Percentiles rank a stretch among this genome's conserved stretches.
Conservation (phyloP, 768 basidiomycete species). For the Holtermannia corniformis region DNA sequence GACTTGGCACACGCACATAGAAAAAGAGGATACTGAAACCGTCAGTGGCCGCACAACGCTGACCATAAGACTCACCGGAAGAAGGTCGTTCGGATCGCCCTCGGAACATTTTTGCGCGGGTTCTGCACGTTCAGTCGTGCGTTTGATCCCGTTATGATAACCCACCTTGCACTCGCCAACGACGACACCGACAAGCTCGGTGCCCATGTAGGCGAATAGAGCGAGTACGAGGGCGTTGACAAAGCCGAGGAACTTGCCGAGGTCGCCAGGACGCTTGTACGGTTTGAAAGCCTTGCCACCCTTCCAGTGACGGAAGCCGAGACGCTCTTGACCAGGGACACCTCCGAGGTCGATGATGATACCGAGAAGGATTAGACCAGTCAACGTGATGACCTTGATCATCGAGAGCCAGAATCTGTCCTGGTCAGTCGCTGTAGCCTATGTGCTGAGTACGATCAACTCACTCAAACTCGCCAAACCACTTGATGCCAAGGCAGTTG, state of each 20-base stretch:
- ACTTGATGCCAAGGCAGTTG: constrained; percentile 31
- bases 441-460: constrained; percentile 5
- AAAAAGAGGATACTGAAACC: constrained; percentile 70
- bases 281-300: constrained; percentile 23
- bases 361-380: constrained; percentile 40
- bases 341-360: constrained; percentile 48
- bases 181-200: constrained; percentile 26
- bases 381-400: constrained; percentile 37
- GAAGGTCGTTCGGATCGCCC: constrained; percentile 33
- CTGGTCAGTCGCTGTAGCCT: neutral
- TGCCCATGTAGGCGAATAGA: constrained; percentile 26
- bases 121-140: constrained; percentile 6
- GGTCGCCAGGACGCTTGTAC: constrained; percentile 16
- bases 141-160: neutral
- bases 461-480: constrained; percentile 24
- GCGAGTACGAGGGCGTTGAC: constrained; percentile 24
- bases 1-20: no score
- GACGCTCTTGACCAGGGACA: constrained; percentile 50
- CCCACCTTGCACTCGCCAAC: constrained; percentile 26
- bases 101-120: constrained; percentile 27
- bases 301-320: constrained; percentile 46
- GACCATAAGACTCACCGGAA: no score
- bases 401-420: constrained; percentile 28
- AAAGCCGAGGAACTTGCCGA: constrained; percentile 30
- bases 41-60: no score